Conservation (phyloP, 73 alveolate genomes). For the Paramecium tetraurelia region DNA sequence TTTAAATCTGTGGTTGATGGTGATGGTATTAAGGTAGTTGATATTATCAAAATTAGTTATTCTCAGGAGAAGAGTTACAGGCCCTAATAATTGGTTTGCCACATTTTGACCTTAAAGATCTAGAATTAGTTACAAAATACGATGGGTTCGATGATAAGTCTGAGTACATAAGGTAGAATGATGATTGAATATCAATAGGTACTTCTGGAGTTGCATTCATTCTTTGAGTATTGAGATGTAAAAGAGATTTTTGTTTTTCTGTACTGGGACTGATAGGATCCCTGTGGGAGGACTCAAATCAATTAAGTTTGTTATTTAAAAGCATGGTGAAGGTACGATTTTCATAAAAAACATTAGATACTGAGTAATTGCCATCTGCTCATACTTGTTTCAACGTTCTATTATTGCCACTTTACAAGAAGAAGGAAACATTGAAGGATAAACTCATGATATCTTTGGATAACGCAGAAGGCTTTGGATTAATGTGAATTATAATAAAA, state of each 20-base stretch:
- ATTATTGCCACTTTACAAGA: conserved; percentile 89
- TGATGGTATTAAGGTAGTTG: conserved; percentile 44
- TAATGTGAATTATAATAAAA: conserved; percentile 54
- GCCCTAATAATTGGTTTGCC: conserved; percentile 27
- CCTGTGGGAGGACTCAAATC: conserved; percentile 81
- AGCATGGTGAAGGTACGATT: conserved; percentile 69
- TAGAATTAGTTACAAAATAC: conserved; percentile 30
- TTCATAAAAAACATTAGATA: conserved; percentile 18
- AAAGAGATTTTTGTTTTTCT: conserved; percentile 73
- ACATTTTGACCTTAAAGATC: conserved; percentile 7
- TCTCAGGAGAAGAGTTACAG: conserved; percentile 48
- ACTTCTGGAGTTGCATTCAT: not conserved
- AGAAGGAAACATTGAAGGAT: conserved; percentile 80
- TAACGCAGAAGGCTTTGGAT: conserved; percentile 98
- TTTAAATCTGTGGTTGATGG: conserved; percentile 45
- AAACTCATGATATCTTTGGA: conserved; percentile 82
- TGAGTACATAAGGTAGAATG: conserved; percentile 17
- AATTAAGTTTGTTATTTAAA: conserved; percentile 64
- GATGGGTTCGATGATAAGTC: conserved; percentile 55
- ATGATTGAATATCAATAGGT: not conserved
- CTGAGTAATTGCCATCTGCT: conserved; percentile 91
- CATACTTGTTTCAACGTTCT: conserved; percentile 98
- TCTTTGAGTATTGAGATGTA: conserved; percentile 55
- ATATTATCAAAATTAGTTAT: not conserved
- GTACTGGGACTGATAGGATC: conserved; percentile 81